A percentile compares a stretch with the other conserved stretches of the same genome.
Evolutionary conservation across 192 early-diverging fungal species (phyloP).

Genomic region (Obelidium mucronatum): DNA sequence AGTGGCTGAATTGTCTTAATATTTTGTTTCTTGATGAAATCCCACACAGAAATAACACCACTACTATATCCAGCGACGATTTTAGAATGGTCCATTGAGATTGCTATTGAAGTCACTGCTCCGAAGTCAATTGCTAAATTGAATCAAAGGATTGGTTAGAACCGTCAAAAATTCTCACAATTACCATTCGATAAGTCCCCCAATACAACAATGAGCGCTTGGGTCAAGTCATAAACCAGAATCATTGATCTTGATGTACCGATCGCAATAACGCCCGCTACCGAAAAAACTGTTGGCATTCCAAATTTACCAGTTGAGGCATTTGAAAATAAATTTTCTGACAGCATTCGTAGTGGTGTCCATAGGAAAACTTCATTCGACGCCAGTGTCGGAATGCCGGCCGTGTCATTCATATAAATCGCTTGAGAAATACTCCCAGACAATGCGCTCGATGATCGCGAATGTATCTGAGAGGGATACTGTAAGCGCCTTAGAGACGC

Average conservation of each 20-base stretch:
- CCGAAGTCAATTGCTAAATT: slow-evolving; percentile 32
- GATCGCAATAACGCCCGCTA: slow-evolving; percentile 43
- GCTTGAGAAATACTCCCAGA: too few relatives aligned
- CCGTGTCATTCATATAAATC: neutral
- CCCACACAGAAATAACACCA: slow-evolving; percentile 56
- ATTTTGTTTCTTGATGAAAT: slow-evolving; percentile 38
- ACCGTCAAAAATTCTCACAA: too few relatives aligned
- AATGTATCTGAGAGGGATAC: too few relatives aligned
- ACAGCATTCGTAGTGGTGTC: slow-evolving; percentile 40
- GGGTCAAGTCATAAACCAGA: slow-evolving; percentile 46
- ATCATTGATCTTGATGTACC: slow-evolving; percentile 50
- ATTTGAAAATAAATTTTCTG: slow-evolving; percentile 34
- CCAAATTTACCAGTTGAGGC: slow-evolving; percentile 43
- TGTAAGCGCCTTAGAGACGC: too few relatives aligned
- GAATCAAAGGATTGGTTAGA: neutral
- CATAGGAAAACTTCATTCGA: slow-evolving; percentile 38
- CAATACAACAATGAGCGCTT: slow-evolving; percentile 36
- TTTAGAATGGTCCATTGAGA: slow-evolving; percentile 44
- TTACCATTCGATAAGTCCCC: slow-evolving; percentile 43
- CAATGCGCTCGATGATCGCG: too few relatives aligned
- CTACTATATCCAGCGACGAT: slow-evolving; percentile 48
- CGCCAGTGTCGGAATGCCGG: neutral
- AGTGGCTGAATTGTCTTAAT: slow-evolving; percentile 42
- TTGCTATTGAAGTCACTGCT: slow-evolving; percentile 45
- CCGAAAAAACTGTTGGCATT: slow-evolving; percentile 42